Percentiles rank a stretch among this genome's conserved stretches.
Evolutionary conservation across 306 rosid genomes (phyloP).

Genomic region (Boehmeria nivea): DNA sequence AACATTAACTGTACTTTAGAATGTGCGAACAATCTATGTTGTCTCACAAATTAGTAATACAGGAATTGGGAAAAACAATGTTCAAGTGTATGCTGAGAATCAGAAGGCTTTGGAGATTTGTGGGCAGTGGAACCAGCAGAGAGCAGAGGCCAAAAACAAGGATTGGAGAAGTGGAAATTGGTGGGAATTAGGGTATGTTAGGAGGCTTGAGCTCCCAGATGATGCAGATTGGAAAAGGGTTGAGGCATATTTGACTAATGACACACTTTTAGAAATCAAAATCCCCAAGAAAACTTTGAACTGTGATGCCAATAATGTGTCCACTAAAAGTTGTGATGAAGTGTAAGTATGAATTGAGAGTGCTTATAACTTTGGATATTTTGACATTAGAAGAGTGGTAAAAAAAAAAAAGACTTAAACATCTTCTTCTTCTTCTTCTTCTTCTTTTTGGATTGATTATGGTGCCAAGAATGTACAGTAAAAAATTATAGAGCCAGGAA

Average conservation of each 20-base stretch:
- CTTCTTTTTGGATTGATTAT: not conserved
- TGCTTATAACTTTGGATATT: not conserved
- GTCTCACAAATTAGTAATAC: constrained; percentile 35
- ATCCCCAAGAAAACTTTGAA: constrained; percentile 52
- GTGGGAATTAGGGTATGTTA: constrained; percentile 90
- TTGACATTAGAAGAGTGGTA: too few species aligned
- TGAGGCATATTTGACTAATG: constrained; percentile 54
- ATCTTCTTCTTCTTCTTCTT: not conserved
- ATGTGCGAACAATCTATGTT: not conserved
- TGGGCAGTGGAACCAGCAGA: constrained; percentile 76
- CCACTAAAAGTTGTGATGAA: constrained; percentile 21
- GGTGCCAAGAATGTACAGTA: not conserved
- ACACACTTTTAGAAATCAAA: constrained; percentile 49
- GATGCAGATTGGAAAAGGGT: constrained; percentile 74
- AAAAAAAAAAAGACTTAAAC: not conserved
- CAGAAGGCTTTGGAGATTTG: constrained; percentile 79
- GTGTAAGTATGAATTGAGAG: constrained; percentile 18
- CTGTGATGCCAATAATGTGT: constrained; percentile 31
- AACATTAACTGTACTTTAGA: too few species aligned
- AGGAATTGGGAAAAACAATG: constrained; percentile 59
- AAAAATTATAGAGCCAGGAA: not conserved
- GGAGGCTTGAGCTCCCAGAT: constrained; percentile 90
- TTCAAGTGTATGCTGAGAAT: constrained; percentile 52
- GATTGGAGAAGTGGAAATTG: constrained; percentile 85
- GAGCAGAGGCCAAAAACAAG: constrained; percentile 36